phyloP scores from a whole-genome alignment of 1,284 basidiomycete species.

The Apiotrichum akiyoshidainum region DNA sequence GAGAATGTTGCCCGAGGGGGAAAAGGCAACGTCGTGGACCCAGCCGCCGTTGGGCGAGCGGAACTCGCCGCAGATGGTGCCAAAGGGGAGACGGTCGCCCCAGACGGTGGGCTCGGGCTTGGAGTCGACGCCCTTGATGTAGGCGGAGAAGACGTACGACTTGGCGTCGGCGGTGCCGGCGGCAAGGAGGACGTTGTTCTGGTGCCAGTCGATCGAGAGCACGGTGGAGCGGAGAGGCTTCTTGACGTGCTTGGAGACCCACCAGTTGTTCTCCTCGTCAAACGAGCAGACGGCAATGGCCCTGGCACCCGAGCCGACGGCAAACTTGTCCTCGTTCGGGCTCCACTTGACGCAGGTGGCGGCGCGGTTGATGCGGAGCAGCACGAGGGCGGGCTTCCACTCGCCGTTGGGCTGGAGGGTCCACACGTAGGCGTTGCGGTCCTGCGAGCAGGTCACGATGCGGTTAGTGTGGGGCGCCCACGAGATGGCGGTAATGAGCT shows the following conservation, averaged over 20 bases:
- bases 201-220: constrained; percentile 92
- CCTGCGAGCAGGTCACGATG: constrained; percentile 97
- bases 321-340: constrained; percentile 97
- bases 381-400: constrained; percentile 97
- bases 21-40: constrained; percentile 95
- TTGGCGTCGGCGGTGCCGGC: constrained; percentile 93
- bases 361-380: constrained; percentile 90
- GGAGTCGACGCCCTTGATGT: constrained; percentile 98
- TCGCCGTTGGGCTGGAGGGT: constrained; percentile 67
- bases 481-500: constrained; percentile 95
- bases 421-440: constrained; percentile 99
- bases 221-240: constrained; percentile 94
- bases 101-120: constrained; percentile 88
- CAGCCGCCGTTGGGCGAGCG: constrained; percentile 84
- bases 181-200: constrained; percentile 92
- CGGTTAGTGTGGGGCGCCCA: constrained; percentile 97
- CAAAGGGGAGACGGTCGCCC: constrained; percentile 97
- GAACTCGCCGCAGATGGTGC: constrained; percentile 95
- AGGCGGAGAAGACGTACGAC: constrained; percentile 96
- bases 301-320: constrained; percentile 93
- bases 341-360: constrained; percentile 96
- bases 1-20: constrained; percentile 85
- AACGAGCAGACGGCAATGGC: constrained; percentile 93
- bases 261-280: constrained; percentile 97
- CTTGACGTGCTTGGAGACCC: constrained; percentile 96